Evolutionary conservation across 805 yeast genomes (phyloP), one percentile per base, ranked within the genome.

Genomic region (Yarrowia phangngaensis): DNA sequence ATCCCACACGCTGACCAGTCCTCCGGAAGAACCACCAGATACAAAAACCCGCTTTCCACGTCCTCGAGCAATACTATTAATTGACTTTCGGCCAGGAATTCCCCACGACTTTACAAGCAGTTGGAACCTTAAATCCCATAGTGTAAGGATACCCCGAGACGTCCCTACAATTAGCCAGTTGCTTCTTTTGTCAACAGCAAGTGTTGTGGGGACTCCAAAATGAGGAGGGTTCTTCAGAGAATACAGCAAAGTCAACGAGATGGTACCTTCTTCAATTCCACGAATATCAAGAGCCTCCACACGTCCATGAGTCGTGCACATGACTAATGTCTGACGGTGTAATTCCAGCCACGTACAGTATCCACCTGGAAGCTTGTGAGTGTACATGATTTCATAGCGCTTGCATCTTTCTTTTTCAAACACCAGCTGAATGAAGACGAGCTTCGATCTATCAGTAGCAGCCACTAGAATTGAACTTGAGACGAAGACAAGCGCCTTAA

Each of bases 61-160:
- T 14, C 68, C 68, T 8, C 63, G 63, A 0, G 82, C 78, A 8
- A 87, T 58, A 20, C 71, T 63, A 8, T 68, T 66, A 7, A 87
- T 78, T 1, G 82, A 75, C 16, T 60, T 64, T 4, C 70, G 70
- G 11, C 69, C 67, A 30, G 71, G 74, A 34, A 86, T 71, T 8
- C 74, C 73, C 79, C 87, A 83, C 1, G 81, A 69, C 53, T 75
- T 79, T 26, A 86, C 66, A 31, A 74, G 66, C 0, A 82, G 52
- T 26, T 71, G 71, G 61, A 87, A 85, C 48, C 94, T 68, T 26
- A 84, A 55, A 62, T 88, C 96, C 95, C 95, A 88, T 12, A 90
- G 64, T 54, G 79, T 80, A 22, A 92, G 60, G 0, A 81, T 67
- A 1, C 97, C 97, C 29, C 73, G 74, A 0, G 75, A 67, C 0